Conservation (phyloP, 1,284 basidiomycete genomes). For the Peniophora sp. region DNA sequence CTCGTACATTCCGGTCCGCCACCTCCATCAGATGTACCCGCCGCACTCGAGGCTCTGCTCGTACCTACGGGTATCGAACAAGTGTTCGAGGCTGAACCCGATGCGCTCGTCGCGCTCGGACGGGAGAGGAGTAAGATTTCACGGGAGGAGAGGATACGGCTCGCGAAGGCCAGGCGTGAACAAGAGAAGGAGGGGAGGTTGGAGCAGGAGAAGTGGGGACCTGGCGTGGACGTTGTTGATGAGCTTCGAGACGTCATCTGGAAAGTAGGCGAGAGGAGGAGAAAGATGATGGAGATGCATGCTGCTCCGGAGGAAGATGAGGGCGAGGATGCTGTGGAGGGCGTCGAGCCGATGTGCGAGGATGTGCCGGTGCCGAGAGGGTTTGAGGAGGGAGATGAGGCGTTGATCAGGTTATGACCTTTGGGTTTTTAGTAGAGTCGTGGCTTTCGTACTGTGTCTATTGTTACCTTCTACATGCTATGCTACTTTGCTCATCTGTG, state of each 20-base stretch:
- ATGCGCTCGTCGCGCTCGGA: constrained; percentile 27
- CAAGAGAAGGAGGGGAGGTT: constrained; percentile 7
- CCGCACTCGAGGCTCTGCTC: constrained; percentile 43
- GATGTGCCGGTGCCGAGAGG: no score
- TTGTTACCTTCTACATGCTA: no score
- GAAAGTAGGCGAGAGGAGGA: constrained; percentile 66
- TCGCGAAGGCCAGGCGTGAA: constrained; percentile 49
- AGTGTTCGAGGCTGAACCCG: constrained; percentile 65
- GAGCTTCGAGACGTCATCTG: constrained; percentile 79
- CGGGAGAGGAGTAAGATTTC: constrained; percentile 56
- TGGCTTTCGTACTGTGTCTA: no score
- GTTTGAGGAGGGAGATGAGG: no score
- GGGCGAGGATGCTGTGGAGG: no score
- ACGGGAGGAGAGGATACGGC: constrained; percentile 62
- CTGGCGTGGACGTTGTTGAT: constrained; percentile 71
- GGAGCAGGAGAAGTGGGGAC: constrained; percentile 49
- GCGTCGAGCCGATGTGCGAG: no score
- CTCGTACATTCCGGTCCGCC: constrained; percentile 8
- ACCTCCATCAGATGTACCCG: constrained; percentile 39
- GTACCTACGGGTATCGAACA: constrained; percentile 63
- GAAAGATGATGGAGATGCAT: constrained; percentile 34
- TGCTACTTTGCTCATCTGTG: no score
- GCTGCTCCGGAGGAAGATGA: no score
- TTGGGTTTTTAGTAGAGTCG: no score
- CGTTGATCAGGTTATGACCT: no score